Base-by-base conservation (phyloP, 2,329 filamentous ascomycete genomes). In the Stemphylium beticola region DNA sequence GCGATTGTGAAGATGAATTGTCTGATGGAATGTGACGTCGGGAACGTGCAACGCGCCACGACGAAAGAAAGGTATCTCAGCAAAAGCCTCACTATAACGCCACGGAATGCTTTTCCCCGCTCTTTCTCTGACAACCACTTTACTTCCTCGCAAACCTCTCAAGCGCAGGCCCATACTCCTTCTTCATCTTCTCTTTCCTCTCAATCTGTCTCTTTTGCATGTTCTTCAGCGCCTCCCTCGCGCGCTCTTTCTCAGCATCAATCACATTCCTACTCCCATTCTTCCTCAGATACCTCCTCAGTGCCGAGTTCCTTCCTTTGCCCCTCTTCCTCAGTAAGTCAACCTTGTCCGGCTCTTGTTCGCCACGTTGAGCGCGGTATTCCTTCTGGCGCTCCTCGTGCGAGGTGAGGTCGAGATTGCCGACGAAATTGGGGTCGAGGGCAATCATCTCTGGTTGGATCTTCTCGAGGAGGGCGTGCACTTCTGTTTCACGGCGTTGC, bases 401-500 rank as follows among this genome's bases (percentile, higher is more conserved):
- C 32, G 89, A 91, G 45, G 90, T 85, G 53, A 92, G 81, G 73
- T 99, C 93, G 29, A 99, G 82, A 64, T 87, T 91, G 50, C 95
- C 95, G 66, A 99, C 86, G 72, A 92, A 96, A 76, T 95, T 90
- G 64, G 95, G 93, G 72, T 99, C 89, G 18, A 99, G 81, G 1
- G 92, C 91, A 60, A 99, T 99, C 92, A 98, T 99, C 72, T 96
- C 93, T 3, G 95, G 93, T 69, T 93, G 87, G 42, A 99, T 82
- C 80, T 99, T 99, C 82, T 96, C 96, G 66, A 99, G 85, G 61
- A 99, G 82, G 11, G 85, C 82, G 80, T 90, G 92, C 74, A 99
- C 92, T 77, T 99, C 95, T 45, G 85, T 84, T 77, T 99, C 95
- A 76, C 96, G 93, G 68, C 95, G 86, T 79, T 98, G 93, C 78